phyloP scores from a whole-genome alignment of 2,329 filamentous ascomycete species.

The Anisogramma anomala region DNA sequence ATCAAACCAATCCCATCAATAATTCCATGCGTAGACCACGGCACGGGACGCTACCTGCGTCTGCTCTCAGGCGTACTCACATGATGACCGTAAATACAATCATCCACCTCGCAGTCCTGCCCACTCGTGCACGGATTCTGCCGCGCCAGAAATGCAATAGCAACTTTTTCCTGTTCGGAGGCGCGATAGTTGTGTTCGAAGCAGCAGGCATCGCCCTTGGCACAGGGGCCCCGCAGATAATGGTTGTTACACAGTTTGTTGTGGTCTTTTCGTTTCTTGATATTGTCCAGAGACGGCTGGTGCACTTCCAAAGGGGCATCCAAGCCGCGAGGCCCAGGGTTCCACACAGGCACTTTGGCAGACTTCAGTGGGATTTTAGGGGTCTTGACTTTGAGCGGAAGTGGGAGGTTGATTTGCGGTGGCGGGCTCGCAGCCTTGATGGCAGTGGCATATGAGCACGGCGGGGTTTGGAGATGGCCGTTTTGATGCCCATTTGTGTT shows the following conservation, averaged over 20 bases:
- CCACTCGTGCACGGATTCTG: slow-evolving; percentile 46
- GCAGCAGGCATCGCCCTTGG: slow-evolving; percentile 40
- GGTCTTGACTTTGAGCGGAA: slow-evolving; percentile 19
- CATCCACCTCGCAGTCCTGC: slow-evolving; percentile 44
- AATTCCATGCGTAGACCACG: no score
- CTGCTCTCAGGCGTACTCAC: slow-evolving; percentile 27
- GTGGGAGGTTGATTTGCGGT: slow-evolving; percentile 32
- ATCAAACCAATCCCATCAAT: neutral
- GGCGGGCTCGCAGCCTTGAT: slow-evolving; percentile 31
- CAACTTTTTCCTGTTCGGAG: slow-evolving; percentile 41
- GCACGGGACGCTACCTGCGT: no score
- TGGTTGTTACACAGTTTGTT: slow-evolving; percentile 53
- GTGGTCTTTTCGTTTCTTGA: slow-evolving; percentile 43
- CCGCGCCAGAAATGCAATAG: slow-evolving; percentile 43
- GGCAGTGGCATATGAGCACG: slow-evolving; percentile 30
- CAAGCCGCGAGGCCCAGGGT: slow-evolving; percentile 41
- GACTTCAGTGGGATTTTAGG: slow-evolving; percentile 15
- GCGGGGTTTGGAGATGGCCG: neutral
- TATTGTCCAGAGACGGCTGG: slow-evolving; percentile 34
- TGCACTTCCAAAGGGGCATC: slow-evolving; percentile 40
- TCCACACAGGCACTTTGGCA: slow-evolving; percentile 32
- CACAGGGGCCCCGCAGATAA: slow-evolving; percentile 46
- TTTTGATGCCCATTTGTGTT: neutral
- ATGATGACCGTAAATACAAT: slow-evolving; percentile 54
- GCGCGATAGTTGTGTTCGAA: slow-evolving; percentile 47